Conservation (phyloP, 768 basidiomycete genomes). For the Lactarius trivialis region DNA sequence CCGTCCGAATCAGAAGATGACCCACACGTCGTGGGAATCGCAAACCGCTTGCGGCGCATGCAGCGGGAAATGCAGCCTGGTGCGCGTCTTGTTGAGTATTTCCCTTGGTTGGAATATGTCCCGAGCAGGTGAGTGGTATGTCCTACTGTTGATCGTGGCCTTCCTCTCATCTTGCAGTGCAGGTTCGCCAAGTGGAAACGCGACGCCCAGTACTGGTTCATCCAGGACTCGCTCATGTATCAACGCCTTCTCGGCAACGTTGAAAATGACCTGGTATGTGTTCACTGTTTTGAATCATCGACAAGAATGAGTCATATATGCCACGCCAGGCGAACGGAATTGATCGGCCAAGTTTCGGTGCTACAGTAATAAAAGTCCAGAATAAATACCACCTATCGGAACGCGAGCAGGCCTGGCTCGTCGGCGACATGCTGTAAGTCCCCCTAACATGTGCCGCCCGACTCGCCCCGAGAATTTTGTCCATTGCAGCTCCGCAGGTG, state of each 20-base stretch:
- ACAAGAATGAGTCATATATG: too few relatives aligned
- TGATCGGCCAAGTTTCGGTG: background rate
- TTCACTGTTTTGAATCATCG: background rate
- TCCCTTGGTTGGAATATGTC: background rate
- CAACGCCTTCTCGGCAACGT: background rate
- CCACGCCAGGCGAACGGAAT: background rate
- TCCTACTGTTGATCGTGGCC: background rate
- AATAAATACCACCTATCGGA: conserved; percentile 2
- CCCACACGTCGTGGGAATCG: background rate
- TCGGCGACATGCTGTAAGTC: conserved; percentile 15
- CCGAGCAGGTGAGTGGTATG: background rate
- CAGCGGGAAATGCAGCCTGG: background rate
- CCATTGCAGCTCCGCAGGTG: background rate
- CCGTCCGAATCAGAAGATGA: conserved; percentile 12
- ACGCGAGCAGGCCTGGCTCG: conserved; percentile 13
- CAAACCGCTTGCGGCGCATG: background rate
- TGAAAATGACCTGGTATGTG: background rate
- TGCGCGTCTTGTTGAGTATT: background rate
- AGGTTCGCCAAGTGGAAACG: background rate
- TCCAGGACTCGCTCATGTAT: background rate
- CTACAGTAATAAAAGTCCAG: background rate
- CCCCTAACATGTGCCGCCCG: background rate
- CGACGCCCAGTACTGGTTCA: background rate
- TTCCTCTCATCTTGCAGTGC: background rate
- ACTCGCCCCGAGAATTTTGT: background rate